Evolutionary conservation across 352 stramenopile species (phyloP).

Genomic region (Pilasporangium apinafurcum): DNA sequence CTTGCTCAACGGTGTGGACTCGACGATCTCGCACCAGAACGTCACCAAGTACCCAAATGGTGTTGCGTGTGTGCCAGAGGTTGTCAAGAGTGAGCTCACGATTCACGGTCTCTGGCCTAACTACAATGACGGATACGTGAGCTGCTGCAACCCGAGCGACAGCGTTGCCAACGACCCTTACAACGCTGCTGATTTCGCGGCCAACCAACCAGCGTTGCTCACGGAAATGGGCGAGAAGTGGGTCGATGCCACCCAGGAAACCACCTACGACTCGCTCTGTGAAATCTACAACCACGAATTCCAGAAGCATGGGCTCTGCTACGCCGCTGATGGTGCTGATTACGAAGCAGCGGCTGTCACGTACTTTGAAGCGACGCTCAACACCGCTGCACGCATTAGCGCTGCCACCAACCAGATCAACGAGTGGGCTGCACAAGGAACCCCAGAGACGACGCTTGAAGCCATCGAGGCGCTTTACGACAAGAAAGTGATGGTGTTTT

Average conservation of each 20-base stretch:
- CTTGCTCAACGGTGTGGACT: constrained; percentile 53
- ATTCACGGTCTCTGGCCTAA: constrained; percentile 71
- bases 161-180: constrained; percentile 43
- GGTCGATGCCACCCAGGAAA: constrained; percentile 11
- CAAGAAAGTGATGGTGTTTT: constrained; percentile 13
- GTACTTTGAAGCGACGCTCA: constrained; percentile 13
- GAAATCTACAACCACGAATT: constrained; percentile 82
- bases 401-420: constrained; percentile 9
- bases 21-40: constrained; percentile 69
- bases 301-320: constrained; percentile 79
- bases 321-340: constrained; percentile 22
- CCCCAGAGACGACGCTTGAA: constrained; percentile 1
- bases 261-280: constrained; percentile 32
- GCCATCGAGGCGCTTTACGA: constrained; percentile 7
- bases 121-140: constrained; percentile 58
- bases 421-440: constrained; percentile 3
- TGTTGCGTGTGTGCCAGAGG: constrained; percentile 25
- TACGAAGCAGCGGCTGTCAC: constrained; percentile 7
- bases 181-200: constrained; percentile 26
- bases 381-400: constrained; percentile 4
- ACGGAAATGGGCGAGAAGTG: constrained; percentile 44
- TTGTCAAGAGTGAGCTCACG: constrained; percentile 40
- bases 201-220: constrained; percentile 37
- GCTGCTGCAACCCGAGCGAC: constrained; percentile 54
- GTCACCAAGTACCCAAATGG: constrained; percentile 49